phyloP scores from a whole-genome alignment of 345 rosid genomes.

The Linum tenue region DNA sequence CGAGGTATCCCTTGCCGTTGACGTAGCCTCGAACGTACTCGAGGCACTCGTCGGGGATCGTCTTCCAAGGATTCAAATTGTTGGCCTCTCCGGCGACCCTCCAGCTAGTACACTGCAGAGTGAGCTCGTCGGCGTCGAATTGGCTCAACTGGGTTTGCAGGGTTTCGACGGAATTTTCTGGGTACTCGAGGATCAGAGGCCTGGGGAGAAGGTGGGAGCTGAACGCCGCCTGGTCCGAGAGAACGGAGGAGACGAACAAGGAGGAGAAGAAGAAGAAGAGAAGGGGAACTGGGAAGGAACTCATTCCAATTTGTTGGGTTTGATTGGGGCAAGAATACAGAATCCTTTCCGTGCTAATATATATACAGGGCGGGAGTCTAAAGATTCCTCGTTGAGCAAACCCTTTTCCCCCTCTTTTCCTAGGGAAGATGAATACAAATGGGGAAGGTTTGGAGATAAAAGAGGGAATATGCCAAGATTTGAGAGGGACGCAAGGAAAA shows the following conservation, averaged over 20 bases:
- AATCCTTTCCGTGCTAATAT: too few species aligned
- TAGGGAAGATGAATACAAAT: too few species aligned
- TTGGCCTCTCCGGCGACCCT: constrained; percentile 77
- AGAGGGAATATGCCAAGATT: too few species aligned
- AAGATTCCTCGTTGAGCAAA: too few species aligned
- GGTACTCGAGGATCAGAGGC: constrained; percentile 52
- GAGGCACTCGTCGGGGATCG: constrained; percentile 60
- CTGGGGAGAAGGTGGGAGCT: constrained; percentile 37
- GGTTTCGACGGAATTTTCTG: constrained; percentile 19
- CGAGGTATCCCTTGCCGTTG: constrained; percentile 47
- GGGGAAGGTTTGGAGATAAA: too few species aligned
- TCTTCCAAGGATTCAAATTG: constrained; percentile 72
- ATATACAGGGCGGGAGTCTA: too few species aligned
- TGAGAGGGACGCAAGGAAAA: too few species aligned
- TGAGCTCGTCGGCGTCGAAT: constrained; percentile 33
- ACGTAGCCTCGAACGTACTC: constrained; percentile 61
- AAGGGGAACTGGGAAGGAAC: constrained; percentile 2
- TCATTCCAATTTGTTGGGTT: too few species aligned
- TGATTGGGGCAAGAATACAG: too few species aligned
- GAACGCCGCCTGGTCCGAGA: constrained; percentile 27
- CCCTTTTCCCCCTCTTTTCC: too few species aligned
- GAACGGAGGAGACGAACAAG: constrained; percentile 21
- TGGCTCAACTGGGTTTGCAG: constrained; percentile 19
- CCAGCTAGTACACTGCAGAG: constrained; percentile 76
- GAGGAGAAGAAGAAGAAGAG: constrained; percentile 29